Evolutionary conservation across 345 rosid genomes (phyloP).

Genomic region (Syzygium grande): DNA sequence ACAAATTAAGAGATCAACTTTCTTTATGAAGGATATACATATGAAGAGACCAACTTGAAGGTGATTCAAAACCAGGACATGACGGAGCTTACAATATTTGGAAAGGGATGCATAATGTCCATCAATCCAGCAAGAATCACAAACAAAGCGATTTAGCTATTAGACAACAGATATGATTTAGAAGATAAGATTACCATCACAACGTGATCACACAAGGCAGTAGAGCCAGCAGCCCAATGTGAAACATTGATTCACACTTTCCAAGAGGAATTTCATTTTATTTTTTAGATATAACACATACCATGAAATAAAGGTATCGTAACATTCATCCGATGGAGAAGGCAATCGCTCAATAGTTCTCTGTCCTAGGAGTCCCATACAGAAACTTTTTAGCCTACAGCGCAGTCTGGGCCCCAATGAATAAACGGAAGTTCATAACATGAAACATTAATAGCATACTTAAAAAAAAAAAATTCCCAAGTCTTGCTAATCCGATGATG

Average conservation of each 20-base stretch:
- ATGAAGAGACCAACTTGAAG: background rate
- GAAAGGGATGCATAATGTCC: background rate
- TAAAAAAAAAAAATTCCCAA: background rate
- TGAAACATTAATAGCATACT: background rate
- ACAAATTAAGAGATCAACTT: background rate
- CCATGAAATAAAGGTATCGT: background rate
- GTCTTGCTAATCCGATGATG: background rate
- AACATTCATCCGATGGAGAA: background rate
- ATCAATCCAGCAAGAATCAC: background rate
- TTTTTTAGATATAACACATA: background rate
- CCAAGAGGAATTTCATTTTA: background rate
- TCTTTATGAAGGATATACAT: background rate
- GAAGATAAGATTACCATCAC: background rate
- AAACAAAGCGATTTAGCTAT: background rate
- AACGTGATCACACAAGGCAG: background rate
- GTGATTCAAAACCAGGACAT: background rate
- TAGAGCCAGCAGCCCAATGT: background rate
- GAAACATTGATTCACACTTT: background rate
- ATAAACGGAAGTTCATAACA: background rate
- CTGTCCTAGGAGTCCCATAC: background rate
- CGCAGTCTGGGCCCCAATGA: background rate
- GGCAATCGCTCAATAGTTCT: background rate
- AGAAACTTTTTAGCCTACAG: background rate
- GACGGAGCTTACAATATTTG: background rate
- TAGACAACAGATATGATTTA: background rate